Evolutionary conservation across 305 asterid species (phyloP).

Genomic region (Fraxinus xanthoxyloides): DNA sequence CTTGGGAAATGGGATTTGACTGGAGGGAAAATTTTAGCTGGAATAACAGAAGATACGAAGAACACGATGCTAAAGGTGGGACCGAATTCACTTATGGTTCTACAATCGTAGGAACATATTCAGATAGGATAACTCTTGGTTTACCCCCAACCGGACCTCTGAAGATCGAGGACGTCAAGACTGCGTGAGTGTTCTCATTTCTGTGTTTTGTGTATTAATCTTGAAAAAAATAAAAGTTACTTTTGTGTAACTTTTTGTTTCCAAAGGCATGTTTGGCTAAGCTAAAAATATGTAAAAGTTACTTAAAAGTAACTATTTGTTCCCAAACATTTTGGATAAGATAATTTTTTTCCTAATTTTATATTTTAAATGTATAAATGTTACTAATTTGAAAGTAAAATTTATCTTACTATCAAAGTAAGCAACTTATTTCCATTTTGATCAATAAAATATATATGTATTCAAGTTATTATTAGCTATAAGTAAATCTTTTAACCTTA

Average conservation of each 20-base stretch:
- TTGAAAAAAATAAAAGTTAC: neutral
- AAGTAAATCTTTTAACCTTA: neutral
- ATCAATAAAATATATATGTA: neutral
- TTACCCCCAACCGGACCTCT: conserved; percentile 69
- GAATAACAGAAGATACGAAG: conserved; percentile 36
- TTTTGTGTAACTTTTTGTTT: neutral
- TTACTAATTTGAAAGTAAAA: neutral
- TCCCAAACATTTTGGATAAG: neutral
- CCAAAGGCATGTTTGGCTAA: neutral
- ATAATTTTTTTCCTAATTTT: neutral
- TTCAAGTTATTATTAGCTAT: neutral
- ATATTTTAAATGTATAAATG: neutral
- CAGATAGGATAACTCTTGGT: conserved; percentile 71
- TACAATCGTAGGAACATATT: conserved; percentile 34
- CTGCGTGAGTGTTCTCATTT: conserved; percentile 65
- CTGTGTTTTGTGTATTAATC: neutral
- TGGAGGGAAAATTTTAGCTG: conserved; percentile 42
- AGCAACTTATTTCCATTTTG: neutral
- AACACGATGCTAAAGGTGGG: conserved; percentile 35
- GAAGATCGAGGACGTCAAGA: conserved; percentile 74
- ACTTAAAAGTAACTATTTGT: neutral
- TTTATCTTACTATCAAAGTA: neutral
- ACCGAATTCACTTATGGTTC: conserved; percentile 31
- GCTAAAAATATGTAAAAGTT: neutral
- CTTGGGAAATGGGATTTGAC: conserved; percentile 41